Conservation (phyloP, 768 basidiomycete genomes). For the Hydnomerulius pinastri region DNA sequence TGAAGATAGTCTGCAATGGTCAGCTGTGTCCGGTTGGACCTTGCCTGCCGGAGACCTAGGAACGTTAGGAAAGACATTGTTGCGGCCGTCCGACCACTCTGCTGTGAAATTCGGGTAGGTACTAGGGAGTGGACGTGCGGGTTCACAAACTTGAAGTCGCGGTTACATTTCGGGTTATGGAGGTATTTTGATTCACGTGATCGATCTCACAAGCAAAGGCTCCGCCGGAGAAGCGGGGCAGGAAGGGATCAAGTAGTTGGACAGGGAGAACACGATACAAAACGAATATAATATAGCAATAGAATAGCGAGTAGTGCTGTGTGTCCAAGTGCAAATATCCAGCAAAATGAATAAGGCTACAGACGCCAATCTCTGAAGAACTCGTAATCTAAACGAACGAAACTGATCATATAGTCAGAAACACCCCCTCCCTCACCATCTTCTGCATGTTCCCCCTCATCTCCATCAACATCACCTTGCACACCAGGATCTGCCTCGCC, state of each 20-base stretch:
- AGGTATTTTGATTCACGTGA: no score
- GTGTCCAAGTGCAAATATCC: conserved; percentile 4
- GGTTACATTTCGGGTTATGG: no score
- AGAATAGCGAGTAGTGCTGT: conserved; percentile 7
- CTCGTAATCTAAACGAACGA: conserved; percentile 62
- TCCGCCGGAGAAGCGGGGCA: no score
- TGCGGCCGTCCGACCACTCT: not conserved
- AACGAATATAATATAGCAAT: conserved; percentile 16
- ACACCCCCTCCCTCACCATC: conserved; percentile 69
- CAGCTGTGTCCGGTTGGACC: conserved; percentile 22
- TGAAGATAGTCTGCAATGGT: conserved; percentile 32
- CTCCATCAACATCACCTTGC: conserved; percentile 37
- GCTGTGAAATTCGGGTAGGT: not conserved
- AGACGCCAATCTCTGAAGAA: conserved; percentile 76
- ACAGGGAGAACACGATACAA: not conserved
- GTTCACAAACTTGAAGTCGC: no score
- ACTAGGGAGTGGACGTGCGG: no score
- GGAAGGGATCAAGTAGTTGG: no score
- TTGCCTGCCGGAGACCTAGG: conserved; percentile 25
- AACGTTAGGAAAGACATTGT: conserved; percentile 30
- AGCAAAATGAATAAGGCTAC: conserved; percentile 26
- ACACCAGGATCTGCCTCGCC: conserved; percentile 29
- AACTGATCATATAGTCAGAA: conserved; percentile 82
- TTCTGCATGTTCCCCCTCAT: conserved; percentile 44
- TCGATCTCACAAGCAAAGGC: no score